phyloP scores from a whole-genome alignment of 225 moss, liverwort and hornwort genomes.

The Physcomitrium patens region DNA sequence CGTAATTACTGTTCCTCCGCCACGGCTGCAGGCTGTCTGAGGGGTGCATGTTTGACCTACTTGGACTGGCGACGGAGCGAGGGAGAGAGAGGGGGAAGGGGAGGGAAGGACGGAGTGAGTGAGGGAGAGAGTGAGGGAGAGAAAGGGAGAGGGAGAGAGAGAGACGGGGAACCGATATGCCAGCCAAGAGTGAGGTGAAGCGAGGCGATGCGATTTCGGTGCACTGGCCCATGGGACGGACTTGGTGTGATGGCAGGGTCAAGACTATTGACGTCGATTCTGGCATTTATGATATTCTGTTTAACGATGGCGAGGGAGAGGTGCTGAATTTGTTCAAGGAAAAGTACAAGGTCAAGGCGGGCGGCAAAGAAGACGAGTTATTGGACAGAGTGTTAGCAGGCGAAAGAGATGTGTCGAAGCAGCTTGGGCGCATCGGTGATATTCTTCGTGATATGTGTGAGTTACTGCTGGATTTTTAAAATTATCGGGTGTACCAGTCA shows the following conservation, averaged over 20 bases:
- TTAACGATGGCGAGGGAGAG: slow-evolving; percentile 48
- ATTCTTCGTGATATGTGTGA: slow-evolving; percentile 42
- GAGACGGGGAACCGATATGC: slow-evolving; percentile 30
- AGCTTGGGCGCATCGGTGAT: slow-evolving; percentile 34
- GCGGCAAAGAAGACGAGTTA: slow-evolving; percentile 21
- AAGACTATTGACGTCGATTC: slow-evolving; percentile 18
- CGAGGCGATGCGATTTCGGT: slow-evolving; percentile 41
- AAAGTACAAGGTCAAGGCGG: slow-evolving; percentile 30
- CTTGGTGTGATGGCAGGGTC: slow-evolving; percentile 46
- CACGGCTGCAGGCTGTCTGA: background rate
- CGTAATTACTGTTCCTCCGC: slow-evolving; percentile 10
- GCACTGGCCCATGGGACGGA: slow-evolving; percentile 37
- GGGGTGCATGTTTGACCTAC: slow-evolving; percentile 11
- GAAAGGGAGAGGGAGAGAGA: too few relatives aligned
- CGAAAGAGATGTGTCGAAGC: slow-evolving; percentile 33
- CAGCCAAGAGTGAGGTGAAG: slow-evolving; percentile 35
- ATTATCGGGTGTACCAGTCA: too few relatives aligned
- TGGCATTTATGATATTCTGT: slow-evolving; percentile 30
- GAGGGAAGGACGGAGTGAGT: too few relatives aligned
- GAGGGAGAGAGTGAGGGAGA: too few relatives aligned
- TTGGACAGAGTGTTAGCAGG: slow-evolving; percentile 32
- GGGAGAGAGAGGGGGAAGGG: too few relatives aligned
- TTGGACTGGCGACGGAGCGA: slow-evolving; percentile 10
- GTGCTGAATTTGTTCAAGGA: slow-evolving; percentile 37
- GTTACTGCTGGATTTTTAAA: background rate